phyloP scores from a whole-genome alignment of 179 eudicot species.

The Vitellaria paradoxa region DNA sequence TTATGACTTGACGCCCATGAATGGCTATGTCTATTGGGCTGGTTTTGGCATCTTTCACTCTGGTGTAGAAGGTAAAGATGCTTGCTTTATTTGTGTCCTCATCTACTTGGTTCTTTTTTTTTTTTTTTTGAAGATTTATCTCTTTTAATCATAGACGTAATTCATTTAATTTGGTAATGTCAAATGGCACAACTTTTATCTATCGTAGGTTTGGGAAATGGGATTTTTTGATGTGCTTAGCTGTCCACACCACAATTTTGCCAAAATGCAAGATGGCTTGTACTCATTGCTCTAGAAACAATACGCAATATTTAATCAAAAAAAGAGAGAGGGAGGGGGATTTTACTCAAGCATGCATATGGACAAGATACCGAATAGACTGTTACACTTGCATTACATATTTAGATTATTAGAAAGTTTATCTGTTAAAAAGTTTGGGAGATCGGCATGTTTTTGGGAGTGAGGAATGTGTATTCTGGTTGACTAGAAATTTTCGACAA shows the following conservation, averaged over 20 bases:
- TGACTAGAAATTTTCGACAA: not conserved
- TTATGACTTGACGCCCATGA: slow-evolving; percentile 70
- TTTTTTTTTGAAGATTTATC: not conserved
- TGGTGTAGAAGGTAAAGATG: slow-evolving; percentile 80
- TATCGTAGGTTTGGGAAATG: not conserved
- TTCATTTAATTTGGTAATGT: no score
- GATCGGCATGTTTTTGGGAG: no score
- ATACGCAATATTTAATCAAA: not conserved
- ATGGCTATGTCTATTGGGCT: slow-evolving; percentile 92
- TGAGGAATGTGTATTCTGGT: no score
- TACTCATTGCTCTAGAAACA: not conserved
- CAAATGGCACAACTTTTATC: not conserved
- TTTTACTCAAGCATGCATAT: no score
- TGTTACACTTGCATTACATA: no score
- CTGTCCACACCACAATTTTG: not conserved
- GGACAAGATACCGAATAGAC: no score
- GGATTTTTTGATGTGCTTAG: not conserved
- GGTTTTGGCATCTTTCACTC: slow-evolving; percentile 96
- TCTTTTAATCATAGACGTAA: no score
- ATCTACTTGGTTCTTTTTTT: not conserved
- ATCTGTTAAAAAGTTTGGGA: no score
- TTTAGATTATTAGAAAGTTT: no score
- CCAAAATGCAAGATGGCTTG: not conserved
- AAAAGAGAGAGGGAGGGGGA: not conserved
- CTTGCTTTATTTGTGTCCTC: slow-evolving; percentile 12